These are phyloP conservation scores for Diaporthe sp. DNA, from an alignment of 2,329 filamentous ascomycete genomes.

Conservation along the genomic window DNA sequence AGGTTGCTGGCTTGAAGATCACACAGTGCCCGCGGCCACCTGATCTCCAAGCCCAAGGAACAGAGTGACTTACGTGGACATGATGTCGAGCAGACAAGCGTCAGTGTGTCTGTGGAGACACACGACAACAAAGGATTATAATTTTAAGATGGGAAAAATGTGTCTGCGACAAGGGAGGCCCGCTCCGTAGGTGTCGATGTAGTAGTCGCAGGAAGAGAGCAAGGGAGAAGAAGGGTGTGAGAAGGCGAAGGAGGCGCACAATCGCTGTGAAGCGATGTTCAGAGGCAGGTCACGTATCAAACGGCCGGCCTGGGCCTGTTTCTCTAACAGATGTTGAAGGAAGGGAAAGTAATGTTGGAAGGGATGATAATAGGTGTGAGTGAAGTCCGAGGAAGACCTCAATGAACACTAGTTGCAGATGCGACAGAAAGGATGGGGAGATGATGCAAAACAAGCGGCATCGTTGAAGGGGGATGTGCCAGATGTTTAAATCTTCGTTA, in stretches of 20 bases:
- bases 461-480: slow-evolving; percentile 34
- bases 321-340: slow-evolving; percentile 32
- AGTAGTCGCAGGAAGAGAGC: slow-evolving; percentile 15
- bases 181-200: slow-evolving; percentile 35
- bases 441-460: slow-evolving; percentile 33
- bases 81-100: slow-evolving; percentile 46
- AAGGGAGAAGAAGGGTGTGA: slow-evolving; percentile 3
- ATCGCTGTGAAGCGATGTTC: slow-evolving; percentile 35
- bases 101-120: slow-evolving; percentile 29
- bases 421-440: slow-evolving; percentile 33
- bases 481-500: slow-evolving; percentile 40
- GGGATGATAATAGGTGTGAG: slow-evolving; percentile 10
- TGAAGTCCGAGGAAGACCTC: slow-evolving; percentile 32
- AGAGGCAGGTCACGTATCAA: slow-evolving; percentile 39
- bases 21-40: neutral
- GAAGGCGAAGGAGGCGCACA: neutral
- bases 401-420: slow-evolving; percentile 5
- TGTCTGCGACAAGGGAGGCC: slow-evolving; percentile 38
- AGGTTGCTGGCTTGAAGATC: neutral
- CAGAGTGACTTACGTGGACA: slow-evolving; percentile 57
- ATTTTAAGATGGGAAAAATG: slow-evolving; percentile 27
- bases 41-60: slow-evolving; percentile 4
- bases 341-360: slow-evolving; percentile 21
- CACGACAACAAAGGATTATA: slow-evolving; percentile 37
- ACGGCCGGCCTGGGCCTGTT: slow-evolving; percentile 37